These are phyloP conservation scores for Neonectria sp. DNA, from an alignment of 2,329 filamentous ascomycete genomes.

Conservation along the genomic window DNA sequence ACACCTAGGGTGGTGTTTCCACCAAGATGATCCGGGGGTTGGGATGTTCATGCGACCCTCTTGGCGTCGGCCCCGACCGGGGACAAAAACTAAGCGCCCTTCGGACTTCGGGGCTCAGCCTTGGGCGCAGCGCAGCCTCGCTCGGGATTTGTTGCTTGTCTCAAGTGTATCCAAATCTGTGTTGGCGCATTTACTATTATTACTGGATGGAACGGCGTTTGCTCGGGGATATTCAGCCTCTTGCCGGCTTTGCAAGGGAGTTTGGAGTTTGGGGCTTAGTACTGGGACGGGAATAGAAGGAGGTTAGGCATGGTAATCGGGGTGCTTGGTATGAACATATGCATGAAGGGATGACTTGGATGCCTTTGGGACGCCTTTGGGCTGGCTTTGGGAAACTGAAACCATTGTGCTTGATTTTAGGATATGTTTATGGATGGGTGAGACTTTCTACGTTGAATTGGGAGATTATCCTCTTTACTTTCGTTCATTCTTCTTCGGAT, in stretches of 20 bases:
- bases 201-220: constrained; percentile 39
- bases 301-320: constrained; percentile 32
- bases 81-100: constrained; percentile 18
- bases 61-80: constrained; percentile 32
- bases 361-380: constrained; percentile 35
- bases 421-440: constrained; percentile 21
- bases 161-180: constrained; percentile 30
- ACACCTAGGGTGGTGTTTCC: constrained; percentile 39
- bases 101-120: constrained; percentile 41
- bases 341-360: constrained; percentile 42
- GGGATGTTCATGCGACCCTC: constrained; percentile 35
- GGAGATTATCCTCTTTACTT: constrained; percentile 1
- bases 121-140: constrained; percentile 38
- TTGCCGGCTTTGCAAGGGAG: constrained; percentile 27
- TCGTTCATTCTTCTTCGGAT: constrained; percentile 9
- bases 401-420: constrained; percentile 24
- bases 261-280: constrained; percentile 24
- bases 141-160: constrained; percentile 32
- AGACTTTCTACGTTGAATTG: not conserved
- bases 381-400: constrained; percentile 33
- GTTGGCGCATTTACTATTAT: constrained; percentile 39
- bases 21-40: constrained; percentile 32
- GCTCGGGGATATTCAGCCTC: constrained; percentile 30
- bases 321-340: constrained; percentile 35
- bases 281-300: constrained; percentile 36